Evolutionary conservation across 192 early-diverging fungal species (phyloP).

Genomic region (Lobosporangium transversale): DNA sequence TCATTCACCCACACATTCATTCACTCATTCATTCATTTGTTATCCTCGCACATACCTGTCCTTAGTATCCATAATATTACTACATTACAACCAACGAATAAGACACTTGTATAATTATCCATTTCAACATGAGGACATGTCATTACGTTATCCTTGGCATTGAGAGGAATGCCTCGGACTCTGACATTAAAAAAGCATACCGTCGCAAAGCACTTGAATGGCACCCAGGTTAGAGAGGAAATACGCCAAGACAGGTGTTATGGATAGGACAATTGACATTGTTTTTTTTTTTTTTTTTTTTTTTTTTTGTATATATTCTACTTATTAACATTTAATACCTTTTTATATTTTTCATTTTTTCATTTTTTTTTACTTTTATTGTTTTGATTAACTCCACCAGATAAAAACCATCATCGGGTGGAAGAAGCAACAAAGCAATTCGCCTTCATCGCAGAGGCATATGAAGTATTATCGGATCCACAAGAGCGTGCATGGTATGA

Average conservation of each 20-base stretch:
- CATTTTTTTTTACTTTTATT: background rate
- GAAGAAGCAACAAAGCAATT: slow-evolving; percentile 91
- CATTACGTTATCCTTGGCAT: slow-evolving; percentile 93
- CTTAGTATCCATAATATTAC: background rate
- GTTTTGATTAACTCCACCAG: no score
- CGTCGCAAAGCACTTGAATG: slow-evolving; percentile 77
- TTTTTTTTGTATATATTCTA: background rate
- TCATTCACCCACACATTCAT: background rate
- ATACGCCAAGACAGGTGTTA: background rate
- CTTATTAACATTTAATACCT: background rate
- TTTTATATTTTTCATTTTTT: background rate
- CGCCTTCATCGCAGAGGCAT: slow-evolving; percentile 91
- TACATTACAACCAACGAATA: background rate
- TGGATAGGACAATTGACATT: background rate
- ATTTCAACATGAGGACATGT: slow-evolving; percentile 70
- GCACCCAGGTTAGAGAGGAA: slow-evolving; percentile 75
- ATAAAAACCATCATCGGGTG: slow-evolving; percentile 86
- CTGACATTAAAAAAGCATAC: slow-evolving; percentile 92
- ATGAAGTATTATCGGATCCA: slow-evolving; percentile 91
- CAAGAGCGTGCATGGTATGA: slow-evolving; percentile 97
- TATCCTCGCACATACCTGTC: background rate
- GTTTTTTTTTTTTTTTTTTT: background rate
- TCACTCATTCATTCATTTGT: slow-evolving; percentile 4
- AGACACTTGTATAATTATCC: background rate
- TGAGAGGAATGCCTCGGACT: slow-evolving; percentile 71